Conservation (phyloP, 2,329 filamentous ascomycete genomes). For the Aurifilum marmelostoma region DNA sequence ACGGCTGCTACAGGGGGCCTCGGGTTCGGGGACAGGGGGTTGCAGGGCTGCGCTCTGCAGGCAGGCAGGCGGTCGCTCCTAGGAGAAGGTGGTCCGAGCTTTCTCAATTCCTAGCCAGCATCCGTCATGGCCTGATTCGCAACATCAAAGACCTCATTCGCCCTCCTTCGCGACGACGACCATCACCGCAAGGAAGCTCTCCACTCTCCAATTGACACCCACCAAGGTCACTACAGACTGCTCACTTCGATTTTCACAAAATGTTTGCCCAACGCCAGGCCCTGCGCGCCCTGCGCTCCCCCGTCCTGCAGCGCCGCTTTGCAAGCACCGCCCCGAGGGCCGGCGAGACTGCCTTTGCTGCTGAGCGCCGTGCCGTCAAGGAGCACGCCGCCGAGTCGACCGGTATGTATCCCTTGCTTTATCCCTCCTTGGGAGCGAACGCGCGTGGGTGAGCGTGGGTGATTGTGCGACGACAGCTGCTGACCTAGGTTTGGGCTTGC, state of each 20-base stretch:
- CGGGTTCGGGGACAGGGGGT: no score
- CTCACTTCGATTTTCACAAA: conserved; percentile 38
- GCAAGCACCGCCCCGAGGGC: conserved; percentile 60
- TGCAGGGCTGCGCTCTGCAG: no score
- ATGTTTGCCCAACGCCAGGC: conserved; percentile 70
- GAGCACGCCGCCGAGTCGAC: conserved; percentile 84
- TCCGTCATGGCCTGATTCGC: conserved; percentile 4
- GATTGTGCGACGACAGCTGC: conserved; percentile 26
- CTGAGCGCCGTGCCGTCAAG: conserved; percentile 88
- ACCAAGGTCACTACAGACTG: neutral
- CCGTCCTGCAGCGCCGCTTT: conserved; percentile 69
- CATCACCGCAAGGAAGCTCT: no score
- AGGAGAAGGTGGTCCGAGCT: conserved; percentile 1
- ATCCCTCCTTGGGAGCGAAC: no score
- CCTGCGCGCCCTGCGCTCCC: conserved; percentile 60
- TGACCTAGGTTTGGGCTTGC: conserved; percentile 38
- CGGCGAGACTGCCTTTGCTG: conserved; percentile 87
- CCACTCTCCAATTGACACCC: no score
- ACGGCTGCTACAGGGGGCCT: no score
- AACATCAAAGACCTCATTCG: neutral
- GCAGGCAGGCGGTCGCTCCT: neutral
- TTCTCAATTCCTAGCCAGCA: neutral
- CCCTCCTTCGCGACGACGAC: no score
- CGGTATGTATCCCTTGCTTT: conserved; percentile 60
- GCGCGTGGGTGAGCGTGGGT: neutral